These are phyloP conservation scores for Botrytis tulipae DNA, from an alignment of 2,329 filamentous ascomycete genomes.

Conservation along the genomic window DNA sequence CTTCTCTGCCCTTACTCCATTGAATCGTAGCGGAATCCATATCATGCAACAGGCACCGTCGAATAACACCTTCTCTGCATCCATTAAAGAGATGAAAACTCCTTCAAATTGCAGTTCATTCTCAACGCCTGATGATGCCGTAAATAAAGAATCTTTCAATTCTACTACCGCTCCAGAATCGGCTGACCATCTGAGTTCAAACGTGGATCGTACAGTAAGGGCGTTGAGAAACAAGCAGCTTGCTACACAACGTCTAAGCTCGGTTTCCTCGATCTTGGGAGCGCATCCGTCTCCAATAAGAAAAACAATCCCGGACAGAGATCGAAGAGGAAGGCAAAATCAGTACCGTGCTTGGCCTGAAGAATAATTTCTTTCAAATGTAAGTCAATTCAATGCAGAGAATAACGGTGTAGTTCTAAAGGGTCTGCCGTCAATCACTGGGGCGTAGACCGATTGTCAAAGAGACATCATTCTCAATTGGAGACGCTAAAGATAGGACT, in stretches of 20 bases:
- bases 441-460: background rate
- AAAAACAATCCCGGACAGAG: background rate
- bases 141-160: background rate
- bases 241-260: background rate
- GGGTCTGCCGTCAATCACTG: background rate
- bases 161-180: background rate
- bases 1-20: background rate
- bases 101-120: background rate
- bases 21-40: background rate
- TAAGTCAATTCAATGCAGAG: background rate
- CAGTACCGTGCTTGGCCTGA: background rate
- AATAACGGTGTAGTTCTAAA: background rate
- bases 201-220: background rate
- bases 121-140: background rate
- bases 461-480: background rate
- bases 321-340: background rate
- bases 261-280: background rate
- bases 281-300: background rate
- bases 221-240: background rate
- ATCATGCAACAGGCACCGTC: background rate
- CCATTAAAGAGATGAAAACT: no score
- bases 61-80: background rate
- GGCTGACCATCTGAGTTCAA: background rate
- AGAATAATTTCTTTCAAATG: background rate
- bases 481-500: background rate